Evolutionary conservation across 2,329 filamentous ascomycete genomes (phyloP), one percentile per base, ranked within the genome.

Genomic region (Venturia nashicola): DNA sequence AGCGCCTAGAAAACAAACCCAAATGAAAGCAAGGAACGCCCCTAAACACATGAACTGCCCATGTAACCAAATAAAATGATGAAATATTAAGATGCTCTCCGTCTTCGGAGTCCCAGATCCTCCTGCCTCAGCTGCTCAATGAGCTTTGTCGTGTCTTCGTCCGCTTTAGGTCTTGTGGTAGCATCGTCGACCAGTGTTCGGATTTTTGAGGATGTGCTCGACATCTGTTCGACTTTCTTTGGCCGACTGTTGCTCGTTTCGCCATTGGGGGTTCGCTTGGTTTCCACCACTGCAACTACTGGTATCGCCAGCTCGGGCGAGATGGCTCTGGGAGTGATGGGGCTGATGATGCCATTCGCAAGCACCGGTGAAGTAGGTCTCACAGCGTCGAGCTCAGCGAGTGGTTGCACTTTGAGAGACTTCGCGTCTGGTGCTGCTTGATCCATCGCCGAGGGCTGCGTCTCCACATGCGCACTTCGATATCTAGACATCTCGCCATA

Each of bases 51-150:
- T 32, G 48, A 57, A 51, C n/a, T n/a, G 51, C 27, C 3, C 3
- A 36, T 57, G 9, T 14, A 36, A 57, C 14, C 7, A 14, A 36
- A 18, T 12, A 20, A 57, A 57, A 5, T 57, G 9, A 57, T 36
- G 5, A 57, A n/a, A 57, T 34, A n/a, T 57, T 36, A 57, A 34
- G 51, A 57, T n/a, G 16, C 51, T 36, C 43, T 62, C 32, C 60
- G 60, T 39, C 42, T 46, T 48, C 60, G 39, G 14, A 62, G 43
- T 3, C 60, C 60, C 42, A 54, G 23, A 36, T 62, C 44, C 60
- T 62, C 60, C 44, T 62, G 43, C 34, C 60, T 27, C 43, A 54
- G 39, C 43, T 62, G 60, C 60, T 62, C 60, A 48, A 62, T 62
- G 20, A 62, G 43, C 60, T 51, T 51, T 16, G 34, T 51, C 34